Evolutionary conservation across 371 early-diverging fungal genomes (phyloP), one percentile per base, ranked within the genome.

Genomic region (Zychaea mexicana): DNA sequence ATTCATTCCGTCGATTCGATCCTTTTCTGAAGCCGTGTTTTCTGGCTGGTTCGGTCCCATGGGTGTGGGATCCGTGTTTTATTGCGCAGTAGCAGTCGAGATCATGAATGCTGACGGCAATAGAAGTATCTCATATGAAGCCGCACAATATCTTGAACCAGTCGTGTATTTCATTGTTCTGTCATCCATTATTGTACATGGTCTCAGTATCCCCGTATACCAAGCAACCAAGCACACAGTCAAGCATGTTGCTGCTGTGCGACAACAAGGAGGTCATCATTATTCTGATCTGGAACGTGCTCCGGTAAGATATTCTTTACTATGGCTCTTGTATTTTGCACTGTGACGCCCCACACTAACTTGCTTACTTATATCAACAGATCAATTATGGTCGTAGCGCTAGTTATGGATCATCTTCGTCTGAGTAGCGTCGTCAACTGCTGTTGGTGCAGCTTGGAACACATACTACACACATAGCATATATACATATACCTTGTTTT

Each of bases 1-100:
- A 24, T 72, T 78, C 10, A 89, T 96, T n/a, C 91, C 92, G 2
- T 86, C 88, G 1, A 70, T 97, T 17, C 67, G 72, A 4, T 88
- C 70, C 5, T 81, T 69, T 58, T 82, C 85, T n/a, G 94, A 97
- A 63, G 94, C 92, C 0, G 67, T 92, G 1, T 96, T 96, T 77
- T 87, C 93, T 2, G 98, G 98, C 0, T 97, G 94, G 93, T 98
- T 96, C 74, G 98, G 97, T 0, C 98, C 98, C 2, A 91, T 98
- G 22, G 98, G 97, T 12, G 78, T 85, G 1, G 85, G 90, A 1
- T 96, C 97, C 0, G 66, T 97, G 0, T 97, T 85, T 64, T 92
- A 90, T 67, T 79, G 87, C 31, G 76, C 81, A 31, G 76, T 86
- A 26, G 85, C 89, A 0, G 68, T 82, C 13, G 73, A 73, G 26